Percentiles rank a stretch among this genome's conserved stretches.
Conservation (phyloP, 441 rosid species). For the Pelargonium myrrhifolium region DNA sequence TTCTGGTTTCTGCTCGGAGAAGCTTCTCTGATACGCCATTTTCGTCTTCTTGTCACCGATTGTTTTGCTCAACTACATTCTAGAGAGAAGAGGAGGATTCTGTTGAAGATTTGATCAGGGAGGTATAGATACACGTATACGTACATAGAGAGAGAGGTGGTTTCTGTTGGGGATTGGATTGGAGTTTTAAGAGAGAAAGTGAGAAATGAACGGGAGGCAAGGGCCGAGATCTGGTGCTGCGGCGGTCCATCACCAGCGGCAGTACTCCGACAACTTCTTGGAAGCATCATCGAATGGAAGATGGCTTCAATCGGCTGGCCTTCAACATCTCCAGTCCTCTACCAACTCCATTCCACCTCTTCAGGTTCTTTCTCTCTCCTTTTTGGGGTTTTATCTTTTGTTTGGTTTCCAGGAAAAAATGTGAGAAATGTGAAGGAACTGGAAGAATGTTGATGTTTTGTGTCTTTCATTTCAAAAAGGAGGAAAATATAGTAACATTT, state of each 20-base stretch:
- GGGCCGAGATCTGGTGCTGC: conserved; percentile 76
- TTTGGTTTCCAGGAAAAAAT: conserved; percentile 11
- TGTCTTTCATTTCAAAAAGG: too few relatives aligned
- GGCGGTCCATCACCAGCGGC: conserved; percentile 78
- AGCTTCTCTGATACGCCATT: neutral
- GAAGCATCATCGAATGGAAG: conserved; percentile 69
- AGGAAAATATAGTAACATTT: neutral
- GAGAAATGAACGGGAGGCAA: conserved; percentile 57
- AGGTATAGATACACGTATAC: neutral
- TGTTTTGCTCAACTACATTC: too few relatives aligned
- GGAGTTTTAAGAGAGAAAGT: conserved; percentile 4
- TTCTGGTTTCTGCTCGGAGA: neutral
- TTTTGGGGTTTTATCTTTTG: neutral
- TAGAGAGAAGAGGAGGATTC: neutral
- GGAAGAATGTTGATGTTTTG: too few relatives aligned
- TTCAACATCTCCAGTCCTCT: conserved; percentile 71
- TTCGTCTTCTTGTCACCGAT: too few relatives aligned
- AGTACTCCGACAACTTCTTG: conserved; percentile 64
- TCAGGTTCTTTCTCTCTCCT: conserved; percentile 33
- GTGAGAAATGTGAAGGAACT: too few relatives aligned
- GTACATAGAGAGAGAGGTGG: neutral
- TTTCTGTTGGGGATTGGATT: conserved; percentile 6
- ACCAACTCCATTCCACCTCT: conserved; percentile 46
- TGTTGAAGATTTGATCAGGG: conserved; percentile 7
- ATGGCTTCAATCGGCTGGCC: conserved; percentile 93